Percentiles rank a stretch among this genome's conserved stretches.
phyloP scores from a whole-genome alignment of 2,329 filamentous ascomycete genomes.

The Phoma sp. region DNA sequence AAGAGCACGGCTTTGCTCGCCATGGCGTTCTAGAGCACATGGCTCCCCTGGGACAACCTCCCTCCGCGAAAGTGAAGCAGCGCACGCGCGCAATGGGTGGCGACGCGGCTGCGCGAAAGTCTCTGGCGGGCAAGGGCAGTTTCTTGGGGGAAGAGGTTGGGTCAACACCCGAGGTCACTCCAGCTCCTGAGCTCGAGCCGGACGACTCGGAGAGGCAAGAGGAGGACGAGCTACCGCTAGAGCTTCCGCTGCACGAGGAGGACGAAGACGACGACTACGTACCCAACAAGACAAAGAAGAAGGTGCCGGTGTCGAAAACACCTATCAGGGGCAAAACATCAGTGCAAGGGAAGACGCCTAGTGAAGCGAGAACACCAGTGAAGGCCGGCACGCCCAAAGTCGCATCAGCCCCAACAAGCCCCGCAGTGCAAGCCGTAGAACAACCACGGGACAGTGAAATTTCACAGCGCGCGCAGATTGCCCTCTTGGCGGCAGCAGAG shows the following conservation, averaged over 20 bases:
- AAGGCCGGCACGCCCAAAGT: conserved; percentile 35
- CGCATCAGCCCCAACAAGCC: conserved; percentile 27
- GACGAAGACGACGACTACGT: conserved; percentile 58
- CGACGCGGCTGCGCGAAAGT: conserved; percentile 45
- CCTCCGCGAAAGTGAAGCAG: conserved; percentile 67
- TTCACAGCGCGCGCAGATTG: conserved; percentile 41
- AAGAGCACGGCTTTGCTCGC: conserved; percentile 76
- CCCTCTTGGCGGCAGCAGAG: conserved; percentile 53
- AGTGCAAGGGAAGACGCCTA: conserved; percentile 42
- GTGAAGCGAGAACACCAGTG: conserved; percentile 36
- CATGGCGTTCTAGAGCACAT: conserved; percentile 83
- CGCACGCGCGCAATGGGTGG: conserved; percentile 57
- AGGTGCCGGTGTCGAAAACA: conserved; percentile 39
- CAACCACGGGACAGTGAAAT: conserved; percentile 21
- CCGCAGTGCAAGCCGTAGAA: conserved; percentile 21
- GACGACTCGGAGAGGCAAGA: conserved; percentile 51
- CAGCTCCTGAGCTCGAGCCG: conserved; percentile 48
- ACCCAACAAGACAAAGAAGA: conserved; percentile 47
- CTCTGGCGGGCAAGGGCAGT: conserved; percentile 53
- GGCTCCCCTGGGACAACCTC: conserved; percentile 79
- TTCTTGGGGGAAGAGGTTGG: conserved; percentile 50
- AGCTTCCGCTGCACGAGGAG: conserved; percentile 47
- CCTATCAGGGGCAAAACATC: conserved; percentile 46
- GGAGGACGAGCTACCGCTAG: conserved; percentile 43
- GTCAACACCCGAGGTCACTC: conserved; percentile 57